phyloP scores from a whole-genome alignment of 2,329 filamentous ascomycete species.

The Clonostachys rhizophaga region DNA sequence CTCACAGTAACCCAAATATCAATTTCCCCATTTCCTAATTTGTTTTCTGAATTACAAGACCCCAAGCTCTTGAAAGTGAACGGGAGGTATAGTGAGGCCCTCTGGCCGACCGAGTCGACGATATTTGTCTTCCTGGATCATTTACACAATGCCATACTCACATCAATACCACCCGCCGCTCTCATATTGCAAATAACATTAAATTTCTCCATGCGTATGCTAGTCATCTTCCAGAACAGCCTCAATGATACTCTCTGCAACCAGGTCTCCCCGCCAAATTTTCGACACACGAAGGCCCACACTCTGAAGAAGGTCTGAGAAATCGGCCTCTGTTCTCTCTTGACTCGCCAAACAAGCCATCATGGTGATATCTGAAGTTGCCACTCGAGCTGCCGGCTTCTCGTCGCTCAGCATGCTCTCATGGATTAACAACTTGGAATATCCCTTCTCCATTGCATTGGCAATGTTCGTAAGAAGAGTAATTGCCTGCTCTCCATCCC shows the following conservation, averaged over 20 bases:
- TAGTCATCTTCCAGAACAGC: slow-evolving; percentile 6
- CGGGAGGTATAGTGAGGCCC: too few species aligned
- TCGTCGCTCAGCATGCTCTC: slow-evolving; percentile 20
- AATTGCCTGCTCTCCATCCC: slow-evolving; percentile 18
- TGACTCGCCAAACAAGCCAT: slow-evolving; percentile 18
- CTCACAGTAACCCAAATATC: too few species aligned
- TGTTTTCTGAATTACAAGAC: too few species aligned
- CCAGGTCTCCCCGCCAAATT: slow-evolving; percentile 18
- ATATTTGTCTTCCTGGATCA: too few species aligned
- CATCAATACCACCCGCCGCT: too few species aligned
- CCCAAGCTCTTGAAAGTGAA: too few species aligned
- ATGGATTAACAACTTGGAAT: slow-evolving; percentile 22
- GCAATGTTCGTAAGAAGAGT: slow-evolving; percentile 22
- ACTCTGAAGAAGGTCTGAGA: slow-evolving; percentile 14
- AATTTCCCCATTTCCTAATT: too few species aligned
- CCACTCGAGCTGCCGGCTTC: slow-evolving; percentile 16
- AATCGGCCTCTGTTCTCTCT: slow-evolving; percentile 23
- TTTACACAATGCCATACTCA: too few species aligned
- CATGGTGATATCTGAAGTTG: slow-evolving; percentile 21
- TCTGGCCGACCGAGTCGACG: too few species aligned
- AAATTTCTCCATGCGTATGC: not conserved
- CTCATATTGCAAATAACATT: too few species aligned
- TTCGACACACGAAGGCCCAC: slow-evolving; percentile 18
- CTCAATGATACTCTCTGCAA: slow-evolving; percentile 21
- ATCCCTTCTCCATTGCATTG: slow-evolving; percentile 20